These are phyloP conservation scores for Wickerhamiella sergipiensis DNA, from an alignment of 805 yeast species.

Conservation along the genomic window DNA sequence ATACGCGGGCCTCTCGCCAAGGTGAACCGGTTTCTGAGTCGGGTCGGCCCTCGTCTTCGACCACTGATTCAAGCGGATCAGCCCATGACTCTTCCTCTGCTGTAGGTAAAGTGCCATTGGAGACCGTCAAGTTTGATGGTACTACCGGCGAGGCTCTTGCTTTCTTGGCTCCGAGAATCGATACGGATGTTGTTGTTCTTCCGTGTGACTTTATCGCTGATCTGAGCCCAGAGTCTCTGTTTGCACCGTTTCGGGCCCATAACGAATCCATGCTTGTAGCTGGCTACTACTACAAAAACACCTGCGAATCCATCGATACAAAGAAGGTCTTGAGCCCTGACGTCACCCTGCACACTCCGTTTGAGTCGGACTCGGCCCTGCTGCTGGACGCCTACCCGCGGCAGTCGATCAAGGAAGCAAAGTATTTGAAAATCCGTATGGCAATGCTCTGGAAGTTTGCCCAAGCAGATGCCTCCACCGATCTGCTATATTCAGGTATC, in stretches of 20 bases:
- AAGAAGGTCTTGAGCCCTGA: slow-evolving; percentile 56
- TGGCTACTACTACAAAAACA: slow-evolving; percentile 61
- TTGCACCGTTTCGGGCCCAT: slow-evolving; percentile 70
- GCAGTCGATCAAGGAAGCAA: slow-evolving; percentile 54
- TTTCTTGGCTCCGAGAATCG: slow-evolving; percentile 10
- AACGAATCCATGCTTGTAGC: slow-evolving; percentile 51
- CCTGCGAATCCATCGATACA: slow-evolving; percentile 55
- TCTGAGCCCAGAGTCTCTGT: slow-evolving; percentile 75
- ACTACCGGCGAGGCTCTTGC: slow-evolving; percentile 13
- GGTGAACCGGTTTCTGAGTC: background rate
- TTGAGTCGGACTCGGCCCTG: slow-evolving; percentile 23
- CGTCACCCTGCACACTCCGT: slow-evolving; percentile 35
- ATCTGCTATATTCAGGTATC: slow-evolving; percentile 59
- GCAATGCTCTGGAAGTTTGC: slow-evolving; percentile 87
- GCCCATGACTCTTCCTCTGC: background rate
- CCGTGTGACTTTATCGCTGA: slow-evolving; percentile 94
- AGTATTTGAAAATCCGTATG: slow-evolving; percentile 63
- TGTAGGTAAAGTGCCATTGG: background rate
- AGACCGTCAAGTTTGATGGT: slow-evolving; percentile 1
- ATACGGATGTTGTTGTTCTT: slow-evolving; percentile 55
- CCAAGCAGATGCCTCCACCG: slow-evolving; percentile 59
- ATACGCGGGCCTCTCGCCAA: background rate
- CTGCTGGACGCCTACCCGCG: slow-evolving; percentile 62
- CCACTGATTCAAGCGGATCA: background rate
- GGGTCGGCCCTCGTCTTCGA: background rate